Conservation (phyloP, 768 basidiomycete genomes). For the Termitomyces titanicus region DNA sequence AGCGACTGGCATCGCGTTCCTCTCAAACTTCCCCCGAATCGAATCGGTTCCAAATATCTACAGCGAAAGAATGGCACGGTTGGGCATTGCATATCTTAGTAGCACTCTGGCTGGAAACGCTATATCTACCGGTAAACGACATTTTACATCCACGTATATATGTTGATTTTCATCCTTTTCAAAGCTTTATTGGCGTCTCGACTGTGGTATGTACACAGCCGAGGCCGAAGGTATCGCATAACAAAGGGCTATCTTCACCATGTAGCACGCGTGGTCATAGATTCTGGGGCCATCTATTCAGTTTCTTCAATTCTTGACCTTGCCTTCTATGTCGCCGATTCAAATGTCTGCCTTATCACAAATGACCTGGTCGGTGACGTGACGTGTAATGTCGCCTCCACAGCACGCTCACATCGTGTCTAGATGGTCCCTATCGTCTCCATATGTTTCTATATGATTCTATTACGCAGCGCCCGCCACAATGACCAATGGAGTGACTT, state of each 20-base stretch:
- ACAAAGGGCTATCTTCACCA: neutral
- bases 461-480: neutral
- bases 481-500: too few relatives aligned
- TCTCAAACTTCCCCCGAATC: neutral
- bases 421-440: neutral
- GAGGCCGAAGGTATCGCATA: neutral
- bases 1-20: neutral
- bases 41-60: neutral
- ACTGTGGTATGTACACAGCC: neutral
- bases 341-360: neutral
- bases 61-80: neutral
- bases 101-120: neutral
- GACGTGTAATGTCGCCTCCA: neutral
- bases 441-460: slow-evolving; percentile 1
- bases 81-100: neutral
- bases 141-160: neutral
- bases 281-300: neutral
- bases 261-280: neutral
- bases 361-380: neutral
- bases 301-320: neutral
- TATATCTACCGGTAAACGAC: neutral
- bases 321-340: neutral
- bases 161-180: neutral
- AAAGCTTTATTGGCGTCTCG: neutral
- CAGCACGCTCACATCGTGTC: neutral